Base-by-base conservation (phyloP, 2,329 filamentous ascomycete genomes). In the Alternaria atra region DNA sequence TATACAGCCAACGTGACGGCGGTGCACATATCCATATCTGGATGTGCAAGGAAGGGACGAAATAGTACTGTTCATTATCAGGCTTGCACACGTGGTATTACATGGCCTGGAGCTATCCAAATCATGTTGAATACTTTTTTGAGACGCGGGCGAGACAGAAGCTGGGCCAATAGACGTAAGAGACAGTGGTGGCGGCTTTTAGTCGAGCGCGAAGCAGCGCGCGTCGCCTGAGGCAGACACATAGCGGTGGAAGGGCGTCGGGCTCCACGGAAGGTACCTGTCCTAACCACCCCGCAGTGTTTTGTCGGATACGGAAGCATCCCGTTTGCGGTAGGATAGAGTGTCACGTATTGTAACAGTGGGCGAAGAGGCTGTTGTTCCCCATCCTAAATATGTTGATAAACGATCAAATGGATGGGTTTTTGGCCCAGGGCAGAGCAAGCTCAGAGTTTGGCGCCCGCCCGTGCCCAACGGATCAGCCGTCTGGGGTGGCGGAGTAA, bases 91-190 rank as follows among this genome's bases (percentile, higher is more conserved):
- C 40, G 47, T 44, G 47, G 48, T 56, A 58, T 58, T 61, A 66
- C 65, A 70, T 68, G 66, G 69, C 66, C 68, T 64, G 46, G 55
- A 48, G 69, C 72, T 73, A 12, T 32, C 15, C 39, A 30, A n/a
- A 13, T 25, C 67, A 72, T 66, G 71, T 66, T 64, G 69, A 67
- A 62, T 60, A 57, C 34, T 53, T 27, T 47, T 62, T 68, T 75
- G 72, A 76, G 73, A 77, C 73, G 70, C 56, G 62, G 62, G 61
- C 72, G 71, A 76, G 72, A 76, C 74, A 64, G 50, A 50, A 57
- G 60, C 53, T 67, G 57, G 54, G 68, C 73, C 71, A 75, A 75
- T 74, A 27, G 62, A 59, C 17, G 57, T 23, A 17, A 44, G 37
- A 47, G 44, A 30, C 48, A 47, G 50, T 48, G 52, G 25, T 32